Evolutionary conservation across 1,139 yeast species (phyloP).

Genomic region (Candida neerlandica): DNA sequence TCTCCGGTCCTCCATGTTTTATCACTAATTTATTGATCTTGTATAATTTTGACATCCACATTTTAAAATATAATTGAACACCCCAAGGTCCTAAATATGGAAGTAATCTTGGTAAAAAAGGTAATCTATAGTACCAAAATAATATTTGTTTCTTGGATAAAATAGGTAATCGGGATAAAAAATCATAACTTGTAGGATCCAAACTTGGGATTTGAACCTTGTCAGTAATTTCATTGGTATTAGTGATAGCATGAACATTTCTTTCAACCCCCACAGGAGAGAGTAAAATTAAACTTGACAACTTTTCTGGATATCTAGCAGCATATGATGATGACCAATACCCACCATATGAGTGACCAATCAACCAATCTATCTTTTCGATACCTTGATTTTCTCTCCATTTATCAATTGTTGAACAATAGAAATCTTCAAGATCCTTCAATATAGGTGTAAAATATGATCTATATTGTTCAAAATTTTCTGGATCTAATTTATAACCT

Average conservation of each 20-base stretch:
- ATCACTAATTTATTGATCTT: slow-evolving; percentile 46
- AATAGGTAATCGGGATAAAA: slow-evolving; percentile 50
- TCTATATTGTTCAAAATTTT: slow-evolving; percentile 31
- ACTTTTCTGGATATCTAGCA: slow-evolving; percentile 50
- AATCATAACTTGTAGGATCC: slow-evolving; percentile 38
- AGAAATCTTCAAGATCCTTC: slow-evolving; percentile 39
- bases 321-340: slow-evolving; percentile 50
- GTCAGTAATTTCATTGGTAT: slow-evolving; percentile 23
- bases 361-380: slow-evolving; percentile 39
- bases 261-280: slow-evolving; percentile 93
- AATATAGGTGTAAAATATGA: slow-evolving; percentile 47
- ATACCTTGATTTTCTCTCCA: slow-evolving; percentile 40
- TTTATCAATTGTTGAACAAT: slow-evolving; percentile 37
- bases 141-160: slow-evolving; percentile 31
- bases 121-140: slow-evolving; percentile 44
- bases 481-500: slow-evolving; percentile 31
- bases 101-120: slow-evolving; percentile 47
- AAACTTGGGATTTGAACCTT: slow-evolving; percentile 32
- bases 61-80: slow-evolving; percentile 40
- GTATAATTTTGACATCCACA: slow-evolving; percentile 49
- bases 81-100: slow-evolving; percentile 56
- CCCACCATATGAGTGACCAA: slow-evolving; percentile 52
- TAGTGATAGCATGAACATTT: slow-evolving; percentile 62
- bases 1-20: slow-evolving; percentile 35
- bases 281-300: slow-evolving; percentile 69